Percentiles rank a stretch among this genome's conserved stretches.
These are phyloP conservation scores for Nothophaeocryptopus gaeumannii DNA, from an alignment of 2,329 filamentous ascomycete genomes.

Conservation along the genomic window DNA sequence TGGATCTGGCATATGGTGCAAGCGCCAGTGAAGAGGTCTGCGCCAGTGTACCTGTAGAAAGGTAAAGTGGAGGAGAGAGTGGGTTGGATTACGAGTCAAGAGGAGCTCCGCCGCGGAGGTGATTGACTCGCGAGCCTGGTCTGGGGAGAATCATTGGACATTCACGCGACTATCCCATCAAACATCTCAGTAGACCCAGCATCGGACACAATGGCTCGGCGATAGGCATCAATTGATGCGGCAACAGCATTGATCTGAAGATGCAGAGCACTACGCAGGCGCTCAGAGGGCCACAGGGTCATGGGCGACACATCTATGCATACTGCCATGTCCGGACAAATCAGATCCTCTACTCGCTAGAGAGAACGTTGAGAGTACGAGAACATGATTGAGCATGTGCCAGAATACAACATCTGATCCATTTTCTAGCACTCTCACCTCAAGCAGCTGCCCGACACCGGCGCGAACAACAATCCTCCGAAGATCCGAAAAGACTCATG, in stretches of 20 bases:
- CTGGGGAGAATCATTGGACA: no score
- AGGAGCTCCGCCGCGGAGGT: no score
- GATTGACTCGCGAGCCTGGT: no score
- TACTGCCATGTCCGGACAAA: slow-evolving; percentile 62
- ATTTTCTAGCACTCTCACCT: slow-evolving; percentile 35
- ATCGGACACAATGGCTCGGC: no score
- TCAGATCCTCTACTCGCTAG: slow-evolving; percentile 63
- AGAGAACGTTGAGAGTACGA: slow-evolving; percentile 54
- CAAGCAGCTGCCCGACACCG: slow-evolving; percentile 59
- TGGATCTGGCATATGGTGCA: no score
- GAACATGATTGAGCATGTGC: not conserved
- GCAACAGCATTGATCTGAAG: not conserved
- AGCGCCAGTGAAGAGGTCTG: no score
- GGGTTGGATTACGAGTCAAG: no score
- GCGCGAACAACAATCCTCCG: slow-evolving; percentile 61
- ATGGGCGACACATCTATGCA: slow-evolving; percentile 59
- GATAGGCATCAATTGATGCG: no score
- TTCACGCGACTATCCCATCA: no score
- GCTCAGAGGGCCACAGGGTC: not conserved
- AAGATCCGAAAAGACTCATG: slow-evolving; percentile 61
- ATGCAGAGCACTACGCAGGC: slow-evolving; percentile 6
- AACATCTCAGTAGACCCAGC: no score
- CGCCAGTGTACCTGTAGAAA: no score
- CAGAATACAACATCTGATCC: not conserved
- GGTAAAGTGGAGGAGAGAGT: no score